phyloP scores from a whole-genome alignment of 2,329 filamentous ascomycete genomes.

The Pleurostoma richardsiae region DNA sequence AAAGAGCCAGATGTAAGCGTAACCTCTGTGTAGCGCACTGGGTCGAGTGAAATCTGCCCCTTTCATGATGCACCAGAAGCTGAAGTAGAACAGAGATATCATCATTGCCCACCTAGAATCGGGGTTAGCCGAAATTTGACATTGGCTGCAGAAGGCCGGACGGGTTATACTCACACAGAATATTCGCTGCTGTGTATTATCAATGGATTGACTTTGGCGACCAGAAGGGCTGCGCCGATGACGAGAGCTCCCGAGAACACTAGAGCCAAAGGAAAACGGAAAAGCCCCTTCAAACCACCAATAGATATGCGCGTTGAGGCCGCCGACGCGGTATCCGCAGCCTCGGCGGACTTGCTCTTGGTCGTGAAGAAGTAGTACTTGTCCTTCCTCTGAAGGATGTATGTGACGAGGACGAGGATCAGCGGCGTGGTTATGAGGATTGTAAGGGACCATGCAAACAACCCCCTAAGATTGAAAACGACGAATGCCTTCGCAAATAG shows the following conservation, averaged over 20 bases:
- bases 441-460: conserved; percentile 85
- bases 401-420: conserved; percentile 62
- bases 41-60: conserved; percentile 76
- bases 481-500: conserved; percentile 77
- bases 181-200: conserved; percentile 90
- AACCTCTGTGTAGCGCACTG: conserved; percentile 79
- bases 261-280: conserved; percentile 76
- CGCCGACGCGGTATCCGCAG: conserved; percentile 31
- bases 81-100: conserved; percentile 71
- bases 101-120: conserved; percentile 70
- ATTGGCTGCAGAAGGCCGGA: neutral
- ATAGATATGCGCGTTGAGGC: conserved; percentile 56
- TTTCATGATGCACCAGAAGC: conserved; percentile 78
- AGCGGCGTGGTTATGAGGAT: conserved; percentile 77
- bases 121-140: conserved; percentile 8
- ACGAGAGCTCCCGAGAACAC: conserved; percentile 62
- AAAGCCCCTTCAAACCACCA: conserved; percentile 75
- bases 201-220: conserved; percentile 80
- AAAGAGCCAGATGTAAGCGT: conserved; percentile 81
- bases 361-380: conserved; percentile 87
- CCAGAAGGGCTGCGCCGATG: conserved; percentile 66
- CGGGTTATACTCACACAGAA: conserved; percentile 49
- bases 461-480: conserved; percentile 70
- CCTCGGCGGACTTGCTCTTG: conserved; percentile 47
- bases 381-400: conserved; percentile 63